A percentile compares a stretch with the other conserved stretches of the same genome.
Conservation (phyloP, 306 rosid genomes). For the Boehmeria nivea region DNA sequence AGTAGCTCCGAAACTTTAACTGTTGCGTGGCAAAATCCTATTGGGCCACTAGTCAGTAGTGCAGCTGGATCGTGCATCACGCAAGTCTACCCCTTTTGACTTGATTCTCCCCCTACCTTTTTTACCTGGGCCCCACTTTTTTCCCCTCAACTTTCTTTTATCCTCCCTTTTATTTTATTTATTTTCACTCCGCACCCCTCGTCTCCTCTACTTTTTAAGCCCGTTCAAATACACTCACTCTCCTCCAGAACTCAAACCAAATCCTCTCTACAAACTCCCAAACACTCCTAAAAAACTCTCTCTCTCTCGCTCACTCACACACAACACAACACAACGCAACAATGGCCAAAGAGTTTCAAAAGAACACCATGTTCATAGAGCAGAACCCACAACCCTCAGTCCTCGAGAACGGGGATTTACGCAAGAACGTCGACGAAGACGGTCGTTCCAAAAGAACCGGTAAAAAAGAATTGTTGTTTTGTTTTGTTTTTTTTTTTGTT, state of each 20-base stretch:
- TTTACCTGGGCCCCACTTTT: neutral
- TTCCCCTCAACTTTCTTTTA: too few relatives aligned
- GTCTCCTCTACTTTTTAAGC: neutral
- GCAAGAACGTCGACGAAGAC: conserved; percentile 73
- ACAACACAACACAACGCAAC: neutral
- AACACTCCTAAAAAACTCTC: neutral
- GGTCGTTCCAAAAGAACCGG: conserved; percentile 78
- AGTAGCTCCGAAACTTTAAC: too few relatives aligned
- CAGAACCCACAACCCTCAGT: conserved; percentile 33
- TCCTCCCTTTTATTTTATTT: neutral
- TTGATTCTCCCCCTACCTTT: neutral
- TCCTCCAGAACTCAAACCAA: neutral
- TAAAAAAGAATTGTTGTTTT: conserved; percentile 29
- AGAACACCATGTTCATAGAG: conserved; percentile 60
- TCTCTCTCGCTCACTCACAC: neutral
- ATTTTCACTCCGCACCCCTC: neutral
- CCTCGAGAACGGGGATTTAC: conserved; percentile 24
- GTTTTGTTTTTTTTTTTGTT: too few relatives aligned
- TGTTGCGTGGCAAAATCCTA: too few relatives aligned
- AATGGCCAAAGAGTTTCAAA: conserved; percentile 41
- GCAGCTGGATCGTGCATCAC: neutral
- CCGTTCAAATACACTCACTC: neutral
- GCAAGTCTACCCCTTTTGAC: neutral
- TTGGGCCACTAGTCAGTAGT: neutral
- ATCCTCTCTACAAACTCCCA: neutral